Conservation (phyloP, 2,329 filamentous ascomycete species). For the Amylocarpus encephaloides region DNA sequence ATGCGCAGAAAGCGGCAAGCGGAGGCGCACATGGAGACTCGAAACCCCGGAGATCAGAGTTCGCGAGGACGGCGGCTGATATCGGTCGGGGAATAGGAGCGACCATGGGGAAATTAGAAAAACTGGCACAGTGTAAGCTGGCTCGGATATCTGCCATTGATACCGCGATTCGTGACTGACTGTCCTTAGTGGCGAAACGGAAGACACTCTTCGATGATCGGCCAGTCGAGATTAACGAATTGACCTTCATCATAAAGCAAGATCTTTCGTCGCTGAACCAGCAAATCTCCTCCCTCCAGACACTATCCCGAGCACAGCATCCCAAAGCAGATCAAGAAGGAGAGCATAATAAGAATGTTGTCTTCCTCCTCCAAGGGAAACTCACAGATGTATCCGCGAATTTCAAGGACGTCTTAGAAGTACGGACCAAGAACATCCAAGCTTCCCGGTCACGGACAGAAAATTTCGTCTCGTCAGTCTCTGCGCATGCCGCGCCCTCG, state of each 20-base stretch:
- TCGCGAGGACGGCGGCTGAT: slow-evolving; percentile 83
- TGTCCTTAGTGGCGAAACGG: slow-evolving; percentile 69
- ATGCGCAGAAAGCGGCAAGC: slow-evolving; percentile 62
- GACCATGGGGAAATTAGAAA: slow-evolving; percentile 93
- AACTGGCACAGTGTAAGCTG: slow-evolving; percentile 70
- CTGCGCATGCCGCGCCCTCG: slow-evolving; percentile 63
- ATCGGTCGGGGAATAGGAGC: slow-evolving; percentile 86
- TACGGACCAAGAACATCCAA: slow-evolving; percentile 96
- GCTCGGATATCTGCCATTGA: background rate
- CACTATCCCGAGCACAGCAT: slow-evolving; percentile 70
- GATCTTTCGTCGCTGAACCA: slow-evolving; percentile 81
- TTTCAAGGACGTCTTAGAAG: slow-evolving; percentile 96
- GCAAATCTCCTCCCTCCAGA: slow-evolving; percentile 78
- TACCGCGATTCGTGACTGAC: background rate
- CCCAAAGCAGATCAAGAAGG: slow-evolving; percentile 73
- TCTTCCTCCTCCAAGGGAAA: slow-evolving; percentile 84
- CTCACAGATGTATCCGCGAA: slow-evolving; percentile 87
- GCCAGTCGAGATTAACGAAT: slow-evolving; percentile 92
- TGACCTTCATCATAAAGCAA: slow-evolving; percentile 97
- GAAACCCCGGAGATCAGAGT: slow-evolving; percentile 70
- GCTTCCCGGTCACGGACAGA: slow-evolving; percentile 87
- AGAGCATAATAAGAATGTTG: slow-evolving; percentile 97
- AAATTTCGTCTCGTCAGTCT: slow-evolving; percentile 91
- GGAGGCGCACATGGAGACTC: slow-evolving; percentile 39
- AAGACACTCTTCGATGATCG: slow-evolving; percentile 97